phyloP scores from a whole-genome alignment of 2,329 filamentous ascomycete genomes.

The Tolypocladium sp. region DNA sequence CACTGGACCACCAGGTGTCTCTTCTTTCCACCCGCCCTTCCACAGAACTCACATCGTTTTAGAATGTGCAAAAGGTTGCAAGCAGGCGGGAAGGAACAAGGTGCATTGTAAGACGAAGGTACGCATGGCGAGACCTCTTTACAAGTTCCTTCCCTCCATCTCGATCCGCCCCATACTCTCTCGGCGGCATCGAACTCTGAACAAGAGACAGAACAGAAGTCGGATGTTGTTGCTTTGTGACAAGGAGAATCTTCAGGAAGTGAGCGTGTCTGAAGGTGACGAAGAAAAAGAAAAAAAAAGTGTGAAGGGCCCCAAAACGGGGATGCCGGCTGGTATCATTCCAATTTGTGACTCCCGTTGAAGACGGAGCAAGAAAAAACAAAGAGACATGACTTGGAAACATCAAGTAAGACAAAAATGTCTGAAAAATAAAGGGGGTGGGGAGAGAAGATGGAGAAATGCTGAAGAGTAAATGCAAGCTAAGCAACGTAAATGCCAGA shows the following conservation, averaged over 20 bases:
- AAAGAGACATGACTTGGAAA: background rate
- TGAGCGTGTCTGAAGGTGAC: background rate
- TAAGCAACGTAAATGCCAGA: background rate
- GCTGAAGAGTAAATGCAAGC: background rate
- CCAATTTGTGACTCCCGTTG: background rate
- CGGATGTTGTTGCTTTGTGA: background rate
- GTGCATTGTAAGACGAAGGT: background rate
- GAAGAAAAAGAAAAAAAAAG: background rate
- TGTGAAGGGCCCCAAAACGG: background rate
- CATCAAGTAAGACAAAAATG: background rate
- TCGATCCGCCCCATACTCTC: background rate
- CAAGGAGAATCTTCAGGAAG: background rate
- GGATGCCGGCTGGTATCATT: constrained; percentile 2
- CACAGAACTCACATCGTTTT: background rate
- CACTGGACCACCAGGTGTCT: background rate
- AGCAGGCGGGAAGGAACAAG: background rate
- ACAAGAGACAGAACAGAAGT: background rate
- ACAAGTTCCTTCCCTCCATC: background rate
- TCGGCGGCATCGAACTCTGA: background rate
- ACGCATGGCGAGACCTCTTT: background rate
- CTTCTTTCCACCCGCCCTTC: background rate
- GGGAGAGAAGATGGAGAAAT: background rate
- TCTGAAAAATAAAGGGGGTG: background rate
- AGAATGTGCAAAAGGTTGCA: background rate
- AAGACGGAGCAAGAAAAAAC: background rate